phyloP scores from a whole-genome alignment of 345 rosid species.

The Lenwebbia sp. region DNA sequence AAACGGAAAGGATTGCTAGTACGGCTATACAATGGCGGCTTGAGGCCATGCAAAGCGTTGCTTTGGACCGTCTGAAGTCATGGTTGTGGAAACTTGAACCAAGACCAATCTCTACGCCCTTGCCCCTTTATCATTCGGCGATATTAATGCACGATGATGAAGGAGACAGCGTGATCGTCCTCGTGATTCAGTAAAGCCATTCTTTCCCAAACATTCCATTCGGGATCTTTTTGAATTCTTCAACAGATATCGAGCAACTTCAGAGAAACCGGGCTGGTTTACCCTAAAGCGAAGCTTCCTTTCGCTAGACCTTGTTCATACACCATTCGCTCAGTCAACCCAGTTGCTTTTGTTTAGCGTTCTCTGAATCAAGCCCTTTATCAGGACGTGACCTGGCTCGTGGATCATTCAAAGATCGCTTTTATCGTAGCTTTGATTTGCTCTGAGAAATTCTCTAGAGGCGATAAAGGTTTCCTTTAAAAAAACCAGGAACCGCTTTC shows the following conservation, averaged over 20 bases:
- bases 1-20: background rate
- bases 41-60: background rate
- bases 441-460: background rate
- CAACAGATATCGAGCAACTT: background rate
- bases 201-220: background rate
- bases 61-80: background rate
- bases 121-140: background rate
- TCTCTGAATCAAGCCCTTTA: background rate
- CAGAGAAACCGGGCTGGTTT: background rate
- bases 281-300: background rate
- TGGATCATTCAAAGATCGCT: background rate
- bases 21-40: background rate
- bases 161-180: background rate
- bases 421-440: background rate
- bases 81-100: background rate
- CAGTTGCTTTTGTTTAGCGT: background rate
- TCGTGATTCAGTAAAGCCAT: background rate
- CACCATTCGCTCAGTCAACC: background rate
- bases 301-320: background rate
- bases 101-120: background rate
- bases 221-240: background rate
- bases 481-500: background rate
- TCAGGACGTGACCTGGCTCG: background rate
- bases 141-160: background rate
- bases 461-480: background rate